Percentiles rank a stretch among this genome's conserved stretches.
These are phyloP conservation scores for Nymphaea colorata DNA, from an alignment of 164 flowering plant species.

Conservation along the genomic window DNA sequence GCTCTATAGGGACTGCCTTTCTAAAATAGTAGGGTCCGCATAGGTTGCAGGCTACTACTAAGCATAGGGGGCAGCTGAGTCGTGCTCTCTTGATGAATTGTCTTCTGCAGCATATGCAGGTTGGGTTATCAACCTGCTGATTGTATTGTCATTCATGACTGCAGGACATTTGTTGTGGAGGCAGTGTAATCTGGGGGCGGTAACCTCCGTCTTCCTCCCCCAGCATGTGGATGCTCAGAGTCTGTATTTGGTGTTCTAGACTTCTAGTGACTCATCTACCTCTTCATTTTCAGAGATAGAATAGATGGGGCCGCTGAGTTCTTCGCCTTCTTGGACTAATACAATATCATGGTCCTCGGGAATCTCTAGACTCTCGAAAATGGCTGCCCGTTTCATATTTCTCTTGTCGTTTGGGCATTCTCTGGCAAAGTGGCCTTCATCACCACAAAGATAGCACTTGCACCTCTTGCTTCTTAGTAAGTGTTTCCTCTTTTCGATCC, in stretches of 20 bases:
- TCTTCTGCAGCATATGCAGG: neutral
- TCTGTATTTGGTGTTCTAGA: neutral
- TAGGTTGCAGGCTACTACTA: neutral
- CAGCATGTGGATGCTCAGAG: neutral
- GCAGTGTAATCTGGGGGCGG: neutral
- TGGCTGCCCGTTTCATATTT: neutral
- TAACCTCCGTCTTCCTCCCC: neutral
- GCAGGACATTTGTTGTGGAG: neutral
- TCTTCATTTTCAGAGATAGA: neutral
- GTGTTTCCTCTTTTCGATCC: neutral
- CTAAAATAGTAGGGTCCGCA: neutral
- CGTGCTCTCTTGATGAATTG: neutral
- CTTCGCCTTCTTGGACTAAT: neutral
- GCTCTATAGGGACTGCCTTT: neutral
- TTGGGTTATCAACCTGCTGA: neutral
- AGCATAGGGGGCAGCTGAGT: neutral
- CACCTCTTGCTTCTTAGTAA: neutral
- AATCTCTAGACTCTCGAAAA: neutral
- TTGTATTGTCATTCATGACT: neutral
- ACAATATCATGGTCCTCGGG: neutral
- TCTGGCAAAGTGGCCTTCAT: slow-evolving; percentile 3
- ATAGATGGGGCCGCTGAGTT: neutral
- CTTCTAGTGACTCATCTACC: neutral
- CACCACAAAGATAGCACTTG: slow-evolving; percentile 7
- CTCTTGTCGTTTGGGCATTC: neutral